Evolutionary conservation across 768 basidiomycete species (phyloP), one percentile per base, ranked within the genome.

Genomic region (Vishniacozyma victoriae): DNA sequence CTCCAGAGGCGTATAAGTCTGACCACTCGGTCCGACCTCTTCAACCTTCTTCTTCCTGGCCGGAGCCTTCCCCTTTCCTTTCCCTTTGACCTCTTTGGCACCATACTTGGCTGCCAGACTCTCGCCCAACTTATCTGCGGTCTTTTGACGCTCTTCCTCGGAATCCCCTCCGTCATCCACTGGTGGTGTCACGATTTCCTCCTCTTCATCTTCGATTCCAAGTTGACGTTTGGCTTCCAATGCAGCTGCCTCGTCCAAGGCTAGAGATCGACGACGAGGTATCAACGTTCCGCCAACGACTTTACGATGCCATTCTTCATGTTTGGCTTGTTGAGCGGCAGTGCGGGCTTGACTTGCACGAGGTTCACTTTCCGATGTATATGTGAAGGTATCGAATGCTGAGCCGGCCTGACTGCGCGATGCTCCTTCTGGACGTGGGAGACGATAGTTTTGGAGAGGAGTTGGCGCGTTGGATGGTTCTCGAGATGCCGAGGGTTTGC

Each of bases 1-100:
- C 56, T 73, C 72, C 44, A 73, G 37, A 3, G 72, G 72, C 16
- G 72, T 72, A 54, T 70, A 73, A 0, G 62, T 54, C 52, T 51
- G 41, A 6, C 72, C 72, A 41, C 65, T 68, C 4, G 72, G 72
- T 4, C 72, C 72, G 1, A 72, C 26, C 36, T 67, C 71, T 27
- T 70, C 56, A 49, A 69, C 69, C 50, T 72, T 70, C 44, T 60
- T 60, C 25, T 25, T 27, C 18, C 38, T 24, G 16, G 26, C 33
- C 5, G 33, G n/a, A 5, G 42, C 5, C 40, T 54, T 54, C 16
- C 46, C 53, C 25, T 60, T 60, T 3, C 49, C 61, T 27, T 55
- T 67, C 2, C 44, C 49, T 20, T 51, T 43, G 6, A 18, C 46
- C 3, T 24, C n/a, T 9, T 36, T 44, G 14, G 56, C 61, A 5